Conservation (phyloP, 2,329 filamentous ascomycete genomes). For the Penicillium italicum region DNA sequence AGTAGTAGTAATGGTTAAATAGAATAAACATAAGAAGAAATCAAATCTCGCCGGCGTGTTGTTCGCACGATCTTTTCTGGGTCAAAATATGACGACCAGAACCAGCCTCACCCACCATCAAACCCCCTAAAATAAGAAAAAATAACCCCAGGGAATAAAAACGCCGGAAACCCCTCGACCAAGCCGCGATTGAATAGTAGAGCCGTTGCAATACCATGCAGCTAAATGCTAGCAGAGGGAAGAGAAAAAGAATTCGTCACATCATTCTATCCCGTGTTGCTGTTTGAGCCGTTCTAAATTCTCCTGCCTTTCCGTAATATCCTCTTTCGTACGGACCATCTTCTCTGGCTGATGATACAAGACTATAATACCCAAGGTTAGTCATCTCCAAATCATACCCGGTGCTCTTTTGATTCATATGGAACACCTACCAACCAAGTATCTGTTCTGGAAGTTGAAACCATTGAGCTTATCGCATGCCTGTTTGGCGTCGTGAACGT, state of each 20-base stretch:
- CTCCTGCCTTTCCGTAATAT: slow-evolving; percentile 88
- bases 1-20: slow-evolving; percentile 12
- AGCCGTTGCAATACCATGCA: slow-evolving; percentile 29
- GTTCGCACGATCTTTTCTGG: slow-evolving; percentile 3
- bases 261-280: slow-evolving; percentile 97
- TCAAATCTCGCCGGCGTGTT: slow-evolving; percentile 8
- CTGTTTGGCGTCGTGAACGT: slow-evolving; percentile 97
- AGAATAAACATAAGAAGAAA: slow-evolving; percentile 20
- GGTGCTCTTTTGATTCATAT: neutral
- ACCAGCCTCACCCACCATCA: slow-evolving; percentile 22
- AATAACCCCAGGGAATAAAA: slow-evolving; percentile 35
- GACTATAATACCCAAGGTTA: slow-evolving; percentile 40
- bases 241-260: slow-evolving; percentile 31
- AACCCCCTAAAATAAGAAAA: slow-evolving; percentile 30
- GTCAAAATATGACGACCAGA: slow-evolving; percentile 12
- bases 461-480: slow-evolving; percentile 99
- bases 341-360: slow-evolving; percentile 75
- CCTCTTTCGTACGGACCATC: slow-evolving; percentile 83
- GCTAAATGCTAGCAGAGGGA: slow-evolving; percentile 34
- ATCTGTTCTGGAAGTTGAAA: slow-evolving; percentile 99
- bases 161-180: slow-evolving; percentile 43
- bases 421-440: slow-evolving; percentile 79
- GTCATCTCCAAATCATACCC: neutral
- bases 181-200: slow-evolving; percentile 31
- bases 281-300: slow-evolving; percentile 98